Evolutionary conservation across 2,329 filamentous ascomycete genomes (phyloP), one percentile per base, ranked within the genome.

Genomic region (Nannizzia gypsea): DNA sequence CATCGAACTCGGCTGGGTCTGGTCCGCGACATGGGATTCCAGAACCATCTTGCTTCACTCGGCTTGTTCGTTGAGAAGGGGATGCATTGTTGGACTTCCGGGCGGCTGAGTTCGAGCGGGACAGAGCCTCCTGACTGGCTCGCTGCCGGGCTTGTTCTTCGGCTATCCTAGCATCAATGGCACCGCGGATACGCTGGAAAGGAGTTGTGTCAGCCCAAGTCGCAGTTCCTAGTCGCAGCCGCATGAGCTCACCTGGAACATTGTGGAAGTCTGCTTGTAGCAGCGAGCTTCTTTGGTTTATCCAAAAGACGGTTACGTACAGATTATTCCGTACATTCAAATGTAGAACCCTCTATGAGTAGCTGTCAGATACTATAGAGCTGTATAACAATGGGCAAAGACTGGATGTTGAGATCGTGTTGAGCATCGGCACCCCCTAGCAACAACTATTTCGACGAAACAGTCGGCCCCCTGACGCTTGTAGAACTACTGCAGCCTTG

Each of bases 111-210:
- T 70, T 70, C 66, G 80, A 74, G 58, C 78, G 77, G 3, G 78
- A 65, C 56, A 72, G 61, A n/a, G 66, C 63, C 28, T 76, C 71
- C 63, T 78, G 67, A 44, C 76, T 66, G 57, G 78, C 74, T 69
- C 82, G 82, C 70, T 90, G 87, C 61, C 89, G 87, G 61, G 89
- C 88, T 74, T 95, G 89, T 76, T 96, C 91, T 76, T 96, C 90
- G 68, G 90, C 88, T 68, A 96, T 93, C 68, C 87, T 87, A 67
- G 85, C 85, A 72, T 95, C 89, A 72, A 95, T 90, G 62, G 87
- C 88, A 68, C 87, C 88, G 76, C 89, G 88, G 67, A 95, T 79
- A 78, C 88, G 83, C 88, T 93, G 70, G 57, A 17, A 34, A 42
- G 8, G 2, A 28, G 40, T 17, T n/a, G 20, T 26, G 28, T 34